Evolutionary conservation across 2,329 filamentous ascomycete species (phyloP).

Genomic region (Aspergillus ustus): DNA sequence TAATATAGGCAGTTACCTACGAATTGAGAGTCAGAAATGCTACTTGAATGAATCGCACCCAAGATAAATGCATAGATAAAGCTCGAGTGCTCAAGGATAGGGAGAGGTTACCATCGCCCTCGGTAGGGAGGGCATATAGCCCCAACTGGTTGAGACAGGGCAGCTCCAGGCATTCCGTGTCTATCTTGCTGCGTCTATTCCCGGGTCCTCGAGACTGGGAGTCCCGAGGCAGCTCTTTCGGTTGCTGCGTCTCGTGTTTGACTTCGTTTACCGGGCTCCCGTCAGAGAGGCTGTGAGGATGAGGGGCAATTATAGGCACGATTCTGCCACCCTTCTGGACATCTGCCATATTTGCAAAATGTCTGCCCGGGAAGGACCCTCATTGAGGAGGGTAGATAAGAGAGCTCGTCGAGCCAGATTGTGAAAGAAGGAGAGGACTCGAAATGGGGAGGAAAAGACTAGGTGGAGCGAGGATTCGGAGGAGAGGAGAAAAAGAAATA

Average conservation of each 20-base stretch:
- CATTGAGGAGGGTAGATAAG: constrained; percentile 32
- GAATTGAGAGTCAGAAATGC: constrained; percentile 28
- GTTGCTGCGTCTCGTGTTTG: constrained; percentile 17
- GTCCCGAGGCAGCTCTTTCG: constrained; percentile 24
- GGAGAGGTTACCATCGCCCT: constrained; percentile 62
- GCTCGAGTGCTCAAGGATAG: constrained; percentile 23
- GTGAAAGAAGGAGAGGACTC: constrained; percentile 14
- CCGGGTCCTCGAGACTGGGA: constrained; percentile 10
- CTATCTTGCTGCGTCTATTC: constrained; percentile 24
- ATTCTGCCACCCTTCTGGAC: constrained; percentile 46
- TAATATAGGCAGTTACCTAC: constrained; percentile 73
- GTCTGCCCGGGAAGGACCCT: constrained; percentile 39
- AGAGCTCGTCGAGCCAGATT: constrained; percentile 28
- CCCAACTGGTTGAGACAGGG: constrained; percentile 57
- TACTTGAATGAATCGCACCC: neutral
- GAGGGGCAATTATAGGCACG: constrained; percentile 46
- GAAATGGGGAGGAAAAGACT: constrained; percentile 17
- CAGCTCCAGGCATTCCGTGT: constrained; percentile 43
- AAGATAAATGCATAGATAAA: constrained; percentile 10
- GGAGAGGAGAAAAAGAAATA: constrained; percentile 16
- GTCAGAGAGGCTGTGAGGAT: constrained; percentile 27
- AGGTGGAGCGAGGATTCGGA: constrained; percentile 16
- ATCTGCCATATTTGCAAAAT: constrained; percentile 44
- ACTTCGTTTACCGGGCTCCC: constrained; percentile 21
- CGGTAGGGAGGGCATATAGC: constrained; percentile 63